A percentile compares a stretch with the other conserved stretches of the same genome.
Conservation (phyloP, 768 basidiomycete genomes). For the Boletus bicolor region DNA sequence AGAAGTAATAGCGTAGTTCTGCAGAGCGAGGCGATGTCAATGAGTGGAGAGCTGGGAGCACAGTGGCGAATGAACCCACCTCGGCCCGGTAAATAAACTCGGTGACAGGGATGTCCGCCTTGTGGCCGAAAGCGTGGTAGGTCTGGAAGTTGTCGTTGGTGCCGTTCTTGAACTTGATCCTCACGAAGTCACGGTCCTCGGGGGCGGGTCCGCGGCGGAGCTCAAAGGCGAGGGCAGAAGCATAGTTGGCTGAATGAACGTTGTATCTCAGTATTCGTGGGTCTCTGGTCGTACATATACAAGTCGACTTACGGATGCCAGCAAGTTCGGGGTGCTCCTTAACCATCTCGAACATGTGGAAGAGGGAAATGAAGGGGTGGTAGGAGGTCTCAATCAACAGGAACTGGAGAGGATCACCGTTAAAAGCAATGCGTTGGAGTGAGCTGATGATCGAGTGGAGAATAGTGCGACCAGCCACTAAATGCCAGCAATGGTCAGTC, state of each 20-base stretch:
- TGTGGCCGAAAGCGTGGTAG: slow-evolving; percentile 71
- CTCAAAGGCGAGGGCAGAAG: slow-evolving; percentile 74
- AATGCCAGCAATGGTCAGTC: slow-evolving; percentile 9
- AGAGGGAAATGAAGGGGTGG: slow-evolving; percentile 87
- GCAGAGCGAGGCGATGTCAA: neutral
- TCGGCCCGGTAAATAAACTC: slow-evolving; percentile 83
- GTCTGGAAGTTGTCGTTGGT: slow-evolving; percentile 60
- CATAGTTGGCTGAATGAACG: slow-evolving; percentile 57
- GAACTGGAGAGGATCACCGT: slow-evolving; percentile 76
- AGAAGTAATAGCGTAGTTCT: slow-evolving; percentile 46
- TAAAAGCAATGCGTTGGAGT: slow-evolving; percentile 75
- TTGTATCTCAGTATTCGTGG: slow-evolving; percentile 10
- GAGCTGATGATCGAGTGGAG: slow-evolving; percentile 68
- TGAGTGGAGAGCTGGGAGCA: neutral
- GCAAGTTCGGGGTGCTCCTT: slow-evolving; percentile 55
- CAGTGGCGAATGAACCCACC: slow-evolving; percentile 39
- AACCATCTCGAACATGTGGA: slow-evolving; percentile 68
- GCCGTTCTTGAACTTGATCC: slow-evolving; percentile 85
- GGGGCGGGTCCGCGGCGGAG: slow-evolving; percentile 72
- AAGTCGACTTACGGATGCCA: slow-evolving; percentile 56
- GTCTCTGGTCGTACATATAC: neutral
- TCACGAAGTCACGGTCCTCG: slow-evolving; percentile 76
- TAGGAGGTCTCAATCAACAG: slow-evolving; percentile 78
- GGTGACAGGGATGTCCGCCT: slow-evolving; percentile 74
- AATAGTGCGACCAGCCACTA: slow-evolving; percentile 82